These are phyloP conservation scores for Populus ilicifolia DNA, from an alignment of 345 rosid species.

Conservation along the genomic window DNA sequence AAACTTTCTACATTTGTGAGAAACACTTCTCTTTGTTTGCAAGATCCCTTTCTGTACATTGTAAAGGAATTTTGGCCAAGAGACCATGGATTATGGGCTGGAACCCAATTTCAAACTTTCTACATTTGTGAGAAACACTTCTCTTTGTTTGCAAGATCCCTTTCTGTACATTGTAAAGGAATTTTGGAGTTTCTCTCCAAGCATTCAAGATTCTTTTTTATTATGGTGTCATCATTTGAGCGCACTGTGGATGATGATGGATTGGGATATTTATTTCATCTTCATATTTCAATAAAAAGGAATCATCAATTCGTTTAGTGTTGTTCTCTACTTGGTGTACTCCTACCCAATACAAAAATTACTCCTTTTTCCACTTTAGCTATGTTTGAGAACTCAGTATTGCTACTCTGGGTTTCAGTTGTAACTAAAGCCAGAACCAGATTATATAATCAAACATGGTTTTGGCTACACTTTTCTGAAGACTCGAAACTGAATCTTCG, in stretches of 20 bases:
- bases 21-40: background rate
- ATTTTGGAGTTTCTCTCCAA: constrained; percentile 36
- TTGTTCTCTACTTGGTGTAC: background rate
- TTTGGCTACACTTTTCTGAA: too few relatives aligned
- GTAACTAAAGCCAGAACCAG: background rate
- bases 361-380: background rate
- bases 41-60: too few relatives aligned
- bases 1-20: constrained; percentile 68
- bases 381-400: background rate
- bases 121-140: constrained; percentile 43
- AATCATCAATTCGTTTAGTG: constrained; percentile 5
- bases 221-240: constrained; percentile 7
- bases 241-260: constrained; percentile 5
- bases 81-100: constrained; percentile 91
- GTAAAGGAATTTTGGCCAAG: constrained; percentile 39
- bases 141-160: constrained; percentile 21
- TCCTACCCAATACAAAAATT: background rate
- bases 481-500: too few relatives aligned
- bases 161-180: constrained; percentile 31
- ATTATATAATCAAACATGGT: too few relatives aligned
- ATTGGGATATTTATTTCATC: background rate
- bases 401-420: background rate
- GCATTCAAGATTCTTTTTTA: constrained; percentile 9
- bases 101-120: constrained; percentile 85
- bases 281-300: constrained; percentile 10